phyloP scores from a whole-genome alignment of 495 filamentous ascomycete genomes.

The Trichodelitschia bisporula region DNA sequence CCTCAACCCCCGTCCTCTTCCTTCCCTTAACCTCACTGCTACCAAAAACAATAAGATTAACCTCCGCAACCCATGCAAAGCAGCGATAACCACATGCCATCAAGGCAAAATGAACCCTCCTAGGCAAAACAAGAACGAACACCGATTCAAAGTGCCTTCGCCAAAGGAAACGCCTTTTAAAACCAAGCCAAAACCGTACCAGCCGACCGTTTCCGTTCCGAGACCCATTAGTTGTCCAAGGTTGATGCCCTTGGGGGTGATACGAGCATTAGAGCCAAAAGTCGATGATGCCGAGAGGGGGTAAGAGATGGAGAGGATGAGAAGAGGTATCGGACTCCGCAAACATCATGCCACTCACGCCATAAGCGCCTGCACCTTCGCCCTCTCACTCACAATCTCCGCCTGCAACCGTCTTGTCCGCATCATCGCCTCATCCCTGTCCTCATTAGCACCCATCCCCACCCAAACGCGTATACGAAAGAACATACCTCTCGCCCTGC shows the following conservation, averaged over 20 bases:
- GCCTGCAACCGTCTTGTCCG: slow-evolving; percentile 55
- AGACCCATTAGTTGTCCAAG: not conserved
- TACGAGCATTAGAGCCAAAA: not conserved
- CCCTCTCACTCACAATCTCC: slow-evolving; percentile 32
- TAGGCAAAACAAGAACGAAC: not conserved
- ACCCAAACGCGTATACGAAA: not conserved
- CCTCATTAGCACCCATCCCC: slow-evolving; percentile 4
- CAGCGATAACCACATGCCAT: too few relatives aligned
- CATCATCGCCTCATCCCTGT: slow-evolving; percentile 61
- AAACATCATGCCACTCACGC: not conserved
- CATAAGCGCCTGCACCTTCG: slow-evolving; percentile 23
- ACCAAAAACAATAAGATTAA: too few relatives aligned
- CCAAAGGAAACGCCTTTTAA: not conserved
- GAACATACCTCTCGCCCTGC: slow-evolving; percentile 55
- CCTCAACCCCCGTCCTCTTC: too few relatives aligned
- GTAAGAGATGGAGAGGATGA: too few relatives aligned
- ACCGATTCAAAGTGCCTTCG: not conserved
- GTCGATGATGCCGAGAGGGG: not conserved
- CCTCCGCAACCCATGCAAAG: too few relatives aligned
- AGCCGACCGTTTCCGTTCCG: not conserved
- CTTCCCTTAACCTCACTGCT: too few relatives aligned
- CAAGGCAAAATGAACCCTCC: too few relatives aligned
- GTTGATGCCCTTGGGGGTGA: not conserved
- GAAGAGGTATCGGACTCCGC: too few relatives aligned
- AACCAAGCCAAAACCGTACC: not conserved